Evolutionary conservation across 441 rosid species (phyloP).

Genomic region (Eutrema salsugineum): DNA sequence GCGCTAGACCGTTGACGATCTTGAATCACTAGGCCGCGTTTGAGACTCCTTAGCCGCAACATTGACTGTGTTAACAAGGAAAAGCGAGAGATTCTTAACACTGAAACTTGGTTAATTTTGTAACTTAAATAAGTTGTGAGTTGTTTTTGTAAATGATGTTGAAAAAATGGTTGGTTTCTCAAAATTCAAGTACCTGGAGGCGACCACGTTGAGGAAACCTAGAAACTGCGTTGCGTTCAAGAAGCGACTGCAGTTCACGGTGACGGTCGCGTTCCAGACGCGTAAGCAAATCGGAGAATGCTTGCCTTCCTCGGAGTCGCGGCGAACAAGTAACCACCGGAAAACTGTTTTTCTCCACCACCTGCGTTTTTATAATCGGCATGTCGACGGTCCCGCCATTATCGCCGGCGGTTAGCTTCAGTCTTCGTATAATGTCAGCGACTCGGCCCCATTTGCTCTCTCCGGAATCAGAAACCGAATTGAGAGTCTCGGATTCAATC

Average conservation of each 20-base stretch:
- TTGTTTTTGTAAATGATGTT: background rate
- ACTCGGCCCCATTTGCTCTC: constrained; percentile 59
- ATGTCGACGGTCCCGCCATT: constrained; percentile 4
- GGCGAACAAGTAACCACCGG: constrained; percentile 40
- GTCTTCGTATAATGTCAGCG: constrained; percentile 58
- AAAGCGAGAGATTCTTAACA: background rate
- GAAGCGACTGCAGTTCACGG: constrained; percentile 47
- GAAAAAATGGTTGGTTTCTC: background rate
- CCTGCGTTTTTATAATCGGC: background rate
- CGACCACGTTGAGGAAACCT: constrained; percentile 81
- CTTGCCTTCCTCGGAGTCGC: constrained; percentile 71
- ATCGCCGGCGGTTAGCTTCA: constrained; percentile 30
- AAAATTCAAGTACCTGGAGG: constrained; percentile 51
- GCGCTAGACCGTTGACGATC: constrained; percentile 34
- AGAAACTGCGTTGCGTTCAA: constrained; percentile 60
- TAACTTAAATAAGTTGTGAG: background rate
- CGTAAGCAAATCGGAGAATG: constrained; percentile 64
- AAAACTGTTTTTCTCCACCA: background rate
- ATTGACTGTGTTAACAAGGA: constrained; percentile 40
- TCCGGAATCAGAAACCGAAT: constrained; percentile 7
- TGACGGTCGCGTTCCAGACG: constrained; percentile 60
- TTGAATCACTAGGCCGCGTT: constrained; percentile 46
- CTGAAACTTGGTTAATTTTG: background rate
- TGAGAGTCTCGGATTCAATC: constrained; percentile 25
- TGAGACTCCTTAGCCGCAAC: constrained; percentile 59